Base-by-base conservation (phyloP, 306 rosid species). In the Arachis stenosperma region DNA sequence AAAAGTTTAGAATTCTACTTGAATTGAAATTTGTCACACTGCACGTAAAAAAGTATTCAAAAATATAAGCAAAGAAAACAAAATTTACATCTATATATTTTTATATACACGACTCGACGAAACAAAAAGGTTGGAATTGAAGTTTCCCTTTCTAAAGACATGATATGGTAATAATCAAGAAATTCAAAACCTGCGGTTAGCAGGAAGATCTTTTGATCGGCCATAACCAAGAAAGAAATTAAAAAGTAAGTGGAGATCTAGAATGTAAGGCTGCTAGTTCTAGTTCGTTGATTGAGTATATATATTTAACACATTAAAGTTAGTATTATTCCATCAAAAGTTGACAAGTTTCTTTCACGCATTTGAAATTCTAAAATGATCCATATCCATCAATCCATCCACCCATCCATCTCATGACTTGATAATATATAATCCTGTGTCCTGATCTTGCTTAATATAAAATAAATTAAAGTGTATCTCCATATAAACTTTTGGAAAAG, bases 291-390 rank as follows among this genome's bases (percentile, higher is more conserved):
- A 51, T 72, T 65, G 69, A 79, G 65, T 72, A 79, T 33, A 2
- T 33, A 33, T 22, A 22, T 22, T 63, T 51, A 62, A 61, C 77
- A 15, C 37, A 22, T 55, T 65, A 65, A 65, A 48, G 33, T 55
- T 39, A 65, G 57, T 56, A 58, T 76, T 54, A 63, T 33, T 33
- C 37, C 77, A 80, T 75, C 80, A 62, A 63, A 75, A 80, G 84
- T 55, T 76, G 75, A 66, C 6, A 14, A 66, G 75, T 71, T 66
- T 76, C 78, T 71, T 76, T 76, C 75, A 42, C 60, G 61, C 17
- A 67, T 43, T 65, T 15, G 7, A 58, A 51, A 60, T 42, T 73
- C 14, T 46, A 46, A 9, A 44, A 42, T 42, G 46, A 42, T 33
- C 37, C 3, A 33, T 33, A 33, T 33, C 37, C 37, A 33, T 33